A percentile compares a stretch with the other conserved stretches of the same genome.
Evolutionary conservation across 805 yeast species (phyloP).

Genomic region (Candida wancherniae): DNA sequence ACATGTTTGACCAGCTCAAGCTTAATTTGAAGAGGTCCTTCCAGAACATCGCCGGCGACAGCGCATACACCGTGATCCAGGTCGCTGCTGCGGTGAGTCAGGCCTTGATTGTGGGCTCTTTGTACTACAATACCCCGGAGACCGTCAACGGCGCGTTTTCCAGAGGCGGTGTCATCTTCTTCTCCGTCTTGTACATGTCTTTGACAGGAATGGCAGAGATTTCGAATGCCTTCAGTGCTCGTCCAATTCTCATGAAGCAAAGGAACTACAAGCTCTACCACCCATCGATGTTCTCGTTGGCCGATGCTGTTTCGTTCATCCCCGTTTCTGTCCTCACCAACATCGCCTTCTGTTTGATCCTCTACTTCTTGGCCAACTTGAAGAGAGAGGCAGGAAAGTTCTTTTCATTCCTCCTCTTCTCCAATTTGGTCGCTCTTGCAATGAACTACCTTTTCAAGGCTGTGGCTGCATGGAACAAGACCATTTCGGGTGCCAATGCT

Average conservation of each 20-base stretch:
- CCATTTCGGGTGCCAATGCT: slow-evolving; percentile 54
- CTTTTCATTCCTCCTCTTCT: slow-evolving; percentile 46
- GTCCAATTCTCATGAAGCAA: slow-evolving; percentile 29
- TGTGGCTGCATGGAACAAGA: slow-evolving; percentile 48
- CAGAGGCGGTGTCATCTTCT: slow-evolving; percentile 61
- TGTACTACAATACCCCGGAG: slow-evolving; percentile 50
- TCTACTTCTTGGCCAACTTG: slow-evolving; percentile 55
- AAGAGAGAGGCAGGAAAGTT: slow-evolving; percentile 51
- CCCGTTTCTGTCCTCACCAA: slow-evolving; percentile 40
- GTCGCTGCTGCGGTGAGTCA: slow-evolving; percentile 47
- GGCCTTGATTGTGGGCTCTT: slow-evolving; percentile 60
- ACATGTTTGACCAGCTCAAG: slow-evolving; percentile 45
- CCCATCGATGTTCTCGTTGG: slow-evolving; percentile 26
- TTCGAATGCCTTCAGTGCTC: slow-evolving; percentile 19
- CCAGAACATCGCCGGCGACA: slow-evolving; percentile 55
- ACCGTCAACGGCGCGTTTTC: slow-evolving; percentile 55
- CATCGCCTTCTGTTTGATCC: slow-evolving; percentile 42
- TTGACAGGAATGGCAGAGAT: slow-evolving; percentile 48
- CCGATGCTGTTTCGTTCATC: slow-evolving; percentile 18
- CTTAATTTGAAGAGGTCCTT: slow-evolving; percentile 47
- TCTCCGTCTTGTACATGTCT: slow-evolving; percentile 50
- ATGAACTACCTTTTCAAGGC: slow-evolving; percentile 51
- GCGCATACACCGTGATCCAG: slow-evolving; percentile 43
- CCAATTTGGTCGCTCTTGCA: slow-evolving; percentile 45
- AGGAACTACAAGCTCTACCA: slow-evolving; percentile 26